Evolutionary conservation across 176 grass and related monocot species (phyloP), one percentile per base, ranked within the genome.

Genomic region (Musa beccarii): DNA sequence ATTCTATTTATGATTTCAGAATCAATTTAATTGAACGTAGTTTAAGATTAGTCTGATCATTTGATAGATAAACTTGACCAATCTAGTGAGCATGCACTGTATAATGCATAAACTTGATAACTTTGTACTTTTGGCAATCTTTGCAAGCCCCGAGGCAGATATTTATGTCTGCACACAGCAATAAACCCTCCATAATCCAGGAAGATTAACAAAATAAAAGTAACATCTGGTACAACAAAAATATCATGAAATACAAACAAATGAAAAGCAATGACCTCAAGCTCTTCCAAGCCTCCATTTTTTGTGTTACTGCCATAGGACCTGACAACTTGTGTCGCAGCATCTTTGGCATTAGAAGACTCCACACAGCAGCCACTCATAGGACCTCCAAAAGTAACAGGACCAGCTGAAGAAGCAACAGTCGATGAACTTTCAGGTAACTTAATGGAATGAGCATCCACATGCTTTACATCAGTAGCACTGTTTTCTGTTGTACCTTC

Each of bases 251-350:
- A 65, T 74, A 69, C 63, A 0, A 28, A 8, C 71, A 77, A 24
- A 78, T 10, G 29, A 56, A 81, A 68, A 65, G 21, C 20, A 81
- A 68, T 80, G 75, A 92, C 92, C 92, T 96, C 89, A 63, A 96
- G 82, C 84, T 92, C 87, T 84, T 90, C 87, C 53, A 62, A 59
- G 52, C 75, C 64, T 84, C 83, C 88, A 68, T 83, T 87, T 71
- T 90, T 92, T 52, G 75, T 16, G 76, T 70, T 51, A 82, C 68
- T 83, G 66, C 13, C 54, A 57, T 10, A 49, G 25, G 67, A 11
- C 12, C 20, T 81, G 71, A 13, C 29, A 81, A 74, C 74, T 79
- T 96, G 73, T 74, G 52, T 81, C 82, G 52, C 22, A 51, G 51
- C 79, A 53, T 65, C 34, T 57, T 68, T 84, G 79, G 25, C 78